A percentile compares a stretch with the other conserved stretches of the same genome.
These are phyloP conservation scores for Salpingoeca rosetta DNA, from an alignment of 78 protist genomes.

Conservation along the genomic window DNA sequence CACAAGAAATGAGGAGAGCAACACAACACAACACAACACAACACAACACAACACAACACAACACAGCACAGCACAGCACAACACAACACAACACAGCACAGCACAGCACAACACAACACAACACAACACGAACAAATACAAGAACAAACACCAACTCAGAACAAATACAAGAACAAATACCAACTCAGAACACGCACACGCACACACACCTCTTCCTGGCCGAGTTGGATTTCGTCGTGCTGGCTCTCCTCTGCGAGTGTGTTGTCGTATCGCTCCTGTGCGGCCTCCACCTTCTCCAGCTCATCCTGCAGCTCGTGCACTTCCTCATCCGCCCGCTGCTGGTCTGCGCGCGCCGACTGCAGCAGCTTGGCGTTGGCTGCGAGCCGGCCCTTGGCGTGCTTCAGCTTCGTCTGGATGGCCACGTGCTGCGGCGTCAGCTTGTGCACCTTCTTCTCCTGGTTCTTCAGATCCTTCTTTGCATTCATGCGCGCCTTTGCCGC, in stretches of 20 bases:
- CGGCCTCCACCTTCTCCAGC: neutral
- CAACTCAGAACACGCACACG: no score
- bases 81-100: no score
- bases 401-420: neutral
- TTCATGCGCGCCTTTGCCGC: no score
- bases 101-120: no score
- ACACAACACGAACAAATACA: no score
- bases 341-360: neutral
- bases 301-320: neutral
- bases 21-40: no score
- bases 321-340: neutral
- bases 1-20: no score
- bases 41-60: no score
- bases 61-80: no score
- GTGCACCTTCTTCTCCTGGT: neutral
- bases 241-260: neutral
- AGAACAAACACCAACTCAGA: no score
- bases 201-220: neutral
- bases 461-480: neutral
- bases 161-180: no score
- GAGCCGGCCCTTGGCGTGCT: neutral
- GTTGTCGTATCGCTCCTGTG: neutral
- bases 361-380: neutral
- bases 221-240: constrained; percentile 1
- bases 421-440: neutral